Evolutionary conservation across 2,329 filamentous ascomycete species (phyloP).

Genomic region (Beauveria scarabaeidicola): DNA sequence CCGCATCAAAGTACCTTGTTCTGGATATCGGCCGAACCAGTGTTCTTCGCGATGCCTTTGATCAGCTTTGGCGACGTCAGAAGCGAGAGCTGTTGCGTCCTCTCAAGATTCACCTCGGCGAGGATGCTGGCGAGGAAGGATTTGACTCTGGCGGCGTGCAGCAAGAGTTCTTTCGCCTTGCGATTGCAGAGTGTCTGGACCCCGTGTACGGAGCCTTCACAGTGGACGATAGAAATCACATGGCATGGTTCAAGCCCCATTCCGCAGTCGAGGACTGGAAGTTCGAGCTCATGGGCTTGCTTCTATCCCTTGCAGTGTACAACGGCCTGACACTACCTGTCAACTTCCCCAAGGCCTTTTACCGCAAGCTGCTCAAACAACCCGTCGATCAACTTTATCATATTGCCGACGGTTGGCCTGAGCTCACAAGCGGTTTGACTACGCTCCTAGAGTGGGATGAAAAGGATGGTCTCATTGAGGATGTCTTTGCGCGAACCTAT

Average conservation of each 20-base stretch:
- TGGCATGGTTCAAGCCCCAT: slow-evolving; percentile 82
- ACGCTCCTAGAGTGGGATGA: slow-evolving; percentile 69
- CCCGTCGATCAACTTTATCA: slow-evolving; percentile 63
- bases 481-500: slow-evolving; percentile 77
- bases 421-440: slow-evolving; percentile 65
- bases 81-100: slow-evolving; percentile 74
- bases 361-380: slow-evolving; percentile 66
- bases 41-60: slow-evolving; percentile 65
- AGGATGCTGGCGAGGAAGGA: slow-evolving; percentile 76
- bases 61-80: slow-evolving; percentile 85
- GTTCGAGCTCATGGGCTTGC: slow-evolving; percentile 77
- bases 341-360: slow-evolving; percentile 78
- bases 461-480: slow-evolving; percentile 64
- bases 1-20: slow-evolving; percentile 63
- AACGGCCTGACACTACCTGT: slow-evolving; percentile 88
- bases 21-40: slow-evolving; percentile 59
- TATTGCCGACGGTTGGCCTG: slow-evolving; percentile 82
- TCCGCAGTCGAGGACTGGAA: slow-evolving; percentile 80
- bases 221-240: slow-evolving; percentile 63
- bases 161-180: slow-evolving; percentile 87
- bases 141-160: slow-evolving; percentile 93
- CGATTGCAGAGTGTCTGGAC: slow-evolving; percentile 70
- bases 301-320: slow-evolving; percentile 86
- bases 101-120: slow-evolving; percentile 79
- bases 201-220: slow-evolving; percentile 75